Base-by-base conservation (phyloP, 2,329 filamentous ascomycete species). In the Fusarium guadeloupense region DNA sequence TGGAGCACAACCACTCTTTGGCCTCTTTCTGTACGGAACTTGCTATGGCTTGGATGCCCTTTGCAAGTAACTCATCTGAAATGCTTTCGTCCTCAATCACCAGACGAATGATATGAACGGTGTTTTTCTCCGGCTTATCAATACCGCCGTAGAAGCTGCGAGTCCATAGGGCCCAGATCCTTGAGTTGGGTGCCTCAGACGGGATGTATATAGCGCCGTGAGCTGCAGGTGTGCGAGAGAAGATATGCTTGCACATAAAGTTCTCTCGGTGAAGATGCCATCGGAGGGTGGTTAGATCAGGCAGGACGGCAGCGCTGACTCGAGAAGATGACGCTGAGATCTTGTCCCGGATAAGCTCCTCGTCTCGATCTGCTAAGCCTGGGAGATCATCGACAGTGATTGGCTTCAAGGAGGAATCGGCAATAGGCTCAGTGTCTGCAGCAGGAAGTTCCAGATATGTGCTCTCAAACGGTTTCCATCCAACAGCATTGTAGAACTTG, bases 201-300 rank as follows among this genome's bases (percentile, higher is more conserved):
- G 79, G 75, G 6, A 81, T 81, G 37, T 88, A 85, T 2, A 92
- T 80, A 3, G 90, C 92, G 13, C 93, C 93, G 69, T 90, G 89
- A 49, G 90, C 78, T 1, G 78, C 70, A 0, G 91, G 89, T 1
- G 73, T 75, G 31, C 69, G 71, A 3, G 82, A 79, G 63, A 89
- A 84, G 6, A 93, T 79, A 59, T 86, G 83, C 49, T 83, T 81
- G 6, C 84, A 85, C 70, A 94, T 88, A 73, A 90, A 95, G 43
- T 93, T 87, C 75, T 97, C 92, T 42, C 94, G 86, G 89, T 41
- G 87, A 66, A 59, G 93, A 78, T 34, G 91, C 90, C 34, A 95
- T 83, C 66, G 59, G 3, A 74, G 54, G 7, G 69, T 70, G n/a
- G 69, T 67, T 4, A 69, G 38, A 28, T 74, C 71, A 0, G 76